phyloP scores from a whole-genome alignment of 805 yeast species.

The Torulaspora gathmanii region DNA sequence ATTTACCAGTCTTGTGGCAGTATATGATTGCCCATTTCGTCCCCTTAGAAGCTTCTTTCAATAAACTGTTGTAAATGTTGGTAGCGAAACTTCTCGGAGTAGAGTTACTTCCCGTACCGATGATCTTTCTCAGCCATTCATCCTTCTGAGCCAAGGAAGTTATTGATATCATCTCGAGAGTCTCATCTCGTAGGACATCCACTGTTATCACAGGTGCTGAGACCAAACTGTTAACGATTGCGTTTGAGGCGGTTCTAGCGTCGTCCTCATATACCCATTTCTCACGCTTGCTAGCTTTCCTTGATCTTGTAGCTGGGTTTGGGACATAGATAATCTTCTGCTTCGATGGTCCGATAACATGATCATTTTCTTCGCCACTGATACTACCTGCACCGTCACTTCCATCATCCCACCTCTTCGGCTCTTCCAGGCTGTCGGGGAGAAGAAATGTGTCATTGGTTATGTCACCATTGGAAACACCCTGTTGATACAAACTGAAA shows the following conservation, averaged over 20 bases:
- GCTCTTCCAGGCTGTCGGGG: constrained; percentile 26
- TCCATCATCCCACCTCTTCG: constrained; percentile 28
- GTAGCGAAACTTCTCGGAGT: constrained; percentile 76
- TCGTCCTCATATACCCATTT: constrained; percentile 73
- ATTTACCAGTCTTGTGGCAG: constrained; percentile 72
- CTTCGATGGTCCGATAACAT: constrained; percentile 15
- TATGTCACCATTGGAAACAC: constrained; percentile 17
- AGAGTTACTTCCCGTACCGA: constrained; percentile 70
- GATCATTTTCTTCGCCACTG: constrained; percentile 25
- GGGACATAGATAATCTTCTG: constrained; percentile 66
- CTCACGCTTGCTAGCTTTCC: constrained; percentile 69
- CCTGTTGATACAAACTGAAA: constrained; percentile 41
- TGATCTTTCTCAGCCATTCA: constrained; percentile 70
- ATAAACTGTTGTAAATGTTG: constrained; percentile 64
- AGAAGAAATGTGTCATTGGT: constrained; percentile 14
- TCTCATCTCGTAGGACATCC: constrained; percentile 75
- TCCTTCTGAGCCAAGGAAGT: constrained; percentile 73
- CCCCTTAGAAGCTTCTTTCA: constrained; percentile 69
- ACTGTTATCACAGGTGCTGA: constrained; percentile 71
- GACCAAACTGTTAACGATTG: constrained; percentile 50
- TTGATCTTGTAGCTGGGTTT: constrained; percentile 77
- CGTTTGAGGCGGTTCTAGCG: constrained; percentile 56
- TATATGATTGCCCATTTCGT: constrained; percentile 70
- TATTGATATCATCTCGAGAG: constrained; percentile 73
- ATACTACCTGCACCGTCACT: constrained; percentile 31